phyloP scores from a whole-genome alignment of 1,284 basidiomycete genomes.

The Takashimella tepidaria region DNA sequence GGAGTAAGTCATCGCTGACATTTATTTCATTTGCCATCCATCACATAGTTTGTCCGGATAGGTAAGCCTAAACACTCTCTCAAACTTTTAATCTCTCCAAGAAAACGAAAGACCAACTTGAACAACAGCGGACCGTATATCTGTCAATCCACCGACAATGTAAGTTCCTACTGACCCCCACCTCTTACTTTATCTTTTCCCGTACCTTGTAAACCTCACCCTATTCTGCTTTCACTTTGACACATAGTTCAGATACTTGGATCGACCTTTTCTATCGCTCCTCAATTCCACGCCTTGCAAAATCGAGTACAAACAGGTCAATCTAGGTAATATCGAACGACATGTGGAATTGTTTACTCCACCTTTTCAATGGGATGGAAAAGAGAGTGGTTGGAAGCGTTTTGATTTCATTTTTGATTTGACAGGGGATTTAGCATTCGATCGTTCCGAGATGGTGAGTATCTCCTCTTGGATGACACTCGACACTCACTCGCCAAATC shows the following conservation, averaged over 20 bases:
- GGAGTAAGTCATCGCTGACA: too few relatives aligned
- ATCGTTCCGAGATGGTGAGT: conserved; percentile 61
- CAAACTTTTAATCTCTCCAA: too few relatives aligned
- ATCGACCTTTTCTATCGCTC: conserved; percentile 65
- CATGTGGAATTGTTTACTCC: conserved; percentile 38
- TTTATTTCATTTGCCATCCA: too few relatives aligned
- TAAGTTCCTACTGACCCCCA: conserved; percentile 47
- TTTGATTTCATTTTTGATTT: conserved; percentile 45
- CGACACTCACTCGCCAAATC: conserved; percentile 1
- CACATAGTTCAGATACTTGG: conserved; percentile 61
- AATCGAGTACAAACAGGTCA: conserved; percentile 70
- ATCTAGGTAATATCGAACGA: conserved; percentile 57
- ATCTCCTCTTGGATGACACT: not conserved
- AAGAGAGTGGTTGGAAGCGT: conserved; percentile 14
- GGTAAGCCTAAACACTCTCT: too few relatives aligned
- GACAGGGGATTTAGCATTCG: conserved; percentile 67
- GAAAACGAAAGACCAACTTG: conserved; percentile 43
- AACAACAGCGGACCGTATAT: conserved; percentile 74
- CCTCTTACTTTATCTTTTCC: not conserved
- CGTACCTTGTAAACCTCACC: too few relatives aligned
- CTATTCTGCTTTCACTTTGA: too few relatives aligned
- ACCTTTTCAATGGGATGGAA: conserved; percentile 21
- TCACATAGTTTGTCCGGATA: conserved; percentile 66
- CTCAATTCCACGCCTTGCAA: conserved; percentile 44
- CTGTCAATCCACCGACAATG: conserved; percentile 78